Conservation (phyloP, 345 rosid genomes). For the Linum trigynum region DNA sequence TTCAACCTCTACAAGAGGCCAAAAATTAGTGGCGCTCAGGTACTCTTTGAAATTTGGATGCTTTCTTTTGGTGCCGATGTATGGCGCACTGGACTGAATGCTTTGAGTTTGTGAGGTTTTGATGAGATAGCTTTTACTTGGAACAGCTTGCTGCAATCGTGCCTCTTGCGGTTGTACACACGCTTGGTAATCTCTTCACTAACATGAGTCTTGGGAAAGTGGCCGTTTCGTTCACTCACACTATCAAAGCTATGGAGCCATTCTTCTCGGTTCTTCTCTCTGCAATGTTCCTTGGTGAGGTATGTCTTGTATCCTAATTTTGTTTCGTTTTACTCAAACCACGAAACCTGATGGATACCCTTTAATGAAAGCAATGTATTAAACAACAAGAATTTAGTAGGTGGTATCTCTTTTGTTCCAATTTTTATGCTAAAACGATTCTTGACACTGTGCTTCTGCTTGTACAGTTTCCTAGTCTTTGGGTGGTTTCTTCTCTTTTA, state of each 20-base stretch:
- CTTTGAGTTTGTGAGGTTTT: background rate
- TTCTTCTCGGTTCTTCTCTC: constrained; percentile 92
- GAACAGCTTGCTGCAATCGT: constrained; percentile 65
- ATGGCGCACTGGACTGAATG: background rate
- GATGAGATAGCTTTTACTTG: background rate
- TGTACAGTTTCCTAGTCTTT: constrained; percentile 61
- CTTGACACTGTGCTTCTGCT: background rate
- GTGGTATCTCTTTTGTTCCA: background rate
- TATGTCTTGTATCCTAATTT: constrained; percentile 10
- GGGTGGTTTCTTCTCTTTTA: constrained; percentile 81
- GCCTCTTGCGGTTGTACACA: constrained; percentile 86
- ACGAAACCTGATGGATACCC: background rate
- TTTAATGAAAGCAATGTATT: background rate
- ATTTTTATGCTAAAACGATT: background rate
- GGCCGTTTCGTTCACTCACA: constrained; percentile 97
- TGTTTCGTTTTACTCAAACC: background rate
- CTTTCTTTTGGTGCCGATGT: background rate
- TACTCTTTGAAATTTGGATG: background rate
- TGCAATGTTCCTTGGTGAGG: constrained; percentile 95
- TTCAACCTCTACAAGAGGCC: constrained; percentile 75
- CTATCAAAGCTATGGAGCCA: constrained; percentile 99
- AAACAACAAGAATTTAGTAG: background rate
- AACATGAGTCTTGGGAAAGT: constrained; percentile 99
- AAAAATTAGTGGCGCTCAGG: constrained; percentile 43
- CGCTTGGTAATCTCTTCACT: constrained; percentile 82